A percentile compares a stretch with the other conserved stretches of the same genome.
phyloP scores from a whole-genome alignment of 768 basidiomycete species.

The Phlebiopsis flavidoalba region DNA sequence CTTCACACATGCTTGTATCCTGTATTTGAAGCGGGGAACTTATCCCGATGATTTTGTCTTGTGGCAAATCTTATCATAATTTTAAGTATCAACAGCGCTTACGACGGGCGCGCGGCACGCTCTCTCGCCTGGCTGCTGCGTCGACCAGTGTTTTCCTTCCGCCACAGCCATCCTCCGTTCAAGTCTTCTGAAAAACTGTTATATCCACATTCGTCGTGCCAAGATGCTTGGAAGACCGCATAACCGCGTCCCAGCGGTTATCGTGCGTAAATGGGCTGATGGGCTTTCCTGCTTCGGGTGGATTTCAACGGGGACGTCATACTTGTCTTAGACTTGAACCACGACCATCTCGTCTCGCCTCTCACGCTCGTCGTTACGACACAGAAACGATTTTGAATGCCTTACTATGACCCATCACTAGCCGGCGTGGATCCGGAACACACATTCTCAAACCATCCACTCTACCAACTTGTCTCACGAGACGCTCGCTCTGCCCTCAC shows the following conservation, averaged over 20 bases:
- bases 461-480: conserved; percentile 21
- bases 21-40: too few species aligned
- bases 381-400: conserved; percentile 8
- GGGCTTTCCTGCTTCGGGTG: conserved; percentile 1
- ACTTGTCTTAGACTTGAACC: neutral
- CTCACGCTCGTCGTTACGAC: neutral
- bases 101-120: too few species aligned
- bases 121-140: too few species aligned
- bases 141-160: too few species aligned
- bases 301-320: neutral
- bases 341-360: neutral
- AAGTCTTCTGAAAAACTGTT: too few species aligned
- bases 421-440: conserved; percentile 9
- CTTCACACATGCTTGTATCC: too few species aligned
- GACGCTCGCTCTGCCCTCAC: conserved; percentile 33
- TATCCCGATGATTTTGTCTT: too few species aligned
- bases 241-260: neutral
- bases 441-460: conserved; percentile 12
- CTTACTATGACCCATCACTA: neutral
- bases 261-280: neutral
- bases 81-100: too few species aligned
- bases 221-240: neutral
- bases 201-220: too few species aligned
- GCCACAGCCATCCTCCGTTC: too few species aligned
- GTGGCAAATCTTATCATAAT: too few species aligned